Evolutionary conservation across 1,284 basidiomycete species (phyloP).

Genomic region (Agaricales sp.): DNA sequence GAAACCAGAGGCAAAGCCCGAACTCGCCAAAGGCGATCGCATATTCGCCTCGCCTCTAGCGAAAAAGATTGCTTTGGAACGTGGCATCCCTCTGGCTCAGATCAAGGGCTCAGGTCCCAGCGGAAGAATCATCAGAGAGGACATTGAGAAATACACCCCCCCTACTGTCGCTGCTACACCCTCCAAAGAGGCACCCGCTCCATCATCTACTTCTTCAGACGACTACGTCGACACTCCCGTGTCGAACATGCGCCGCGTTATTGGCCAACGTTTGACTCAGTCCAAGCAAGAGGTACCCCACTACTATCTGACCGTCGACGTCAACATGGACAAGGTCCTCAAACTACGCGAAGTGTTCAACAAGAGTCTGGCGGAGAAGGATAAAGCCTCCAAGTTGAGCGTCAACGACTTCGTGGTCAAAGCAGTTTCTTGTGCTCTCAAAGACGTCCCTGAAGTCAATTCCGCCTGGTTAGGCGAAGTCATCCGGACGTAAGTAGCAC

Average conservation of each 20-base stretch:
- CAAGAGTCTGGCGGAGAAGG: conserved; percentile 75
- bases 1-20: conserved; percentile 31
- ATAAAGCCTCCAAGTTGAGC: conserved; percentile 83
- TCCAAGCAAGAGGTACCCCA: conserved; percentile 94
- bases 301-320: conserved; percentile 93
- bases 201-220: conserved; percentile 33
- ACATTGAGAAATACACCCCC: conserved; percentile 84
- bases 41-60: conserved; percentile 95
- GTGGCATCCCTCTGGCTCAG: conserved; percentile 85
- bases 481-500: conserved; percentile 75
- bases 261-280: conserved; percentile 85
- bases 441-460: conserved; percentile 96
- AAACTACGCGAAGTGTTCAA: conserved; percentile 97
- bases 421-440: conserved; percentile 83
- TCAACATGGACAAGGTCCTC: conserved; percentile 95
- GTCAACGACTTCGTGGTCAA: conserved; percentile 99
- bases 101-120: conserved; percentile 93
- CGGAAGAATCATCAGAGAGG: conserved; percentile 89
- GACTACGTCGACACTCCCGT: conserved; percentile 90
- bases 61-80: conserved; percentile 93
- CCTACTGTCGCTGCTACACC: conserved; percentile 31
- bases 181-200: background rate
- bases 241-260: conserved; percentile 91
- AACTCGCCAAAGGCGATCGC: conserved; percentile 60
- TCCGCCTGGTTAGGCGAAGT: conserved; percentile 96